Evolutionary conservation across 352 stramenopile species (phyloP), one percentile per base, ranked within the genome.

Genomic region (Phytophthora foliorum): DNA sequence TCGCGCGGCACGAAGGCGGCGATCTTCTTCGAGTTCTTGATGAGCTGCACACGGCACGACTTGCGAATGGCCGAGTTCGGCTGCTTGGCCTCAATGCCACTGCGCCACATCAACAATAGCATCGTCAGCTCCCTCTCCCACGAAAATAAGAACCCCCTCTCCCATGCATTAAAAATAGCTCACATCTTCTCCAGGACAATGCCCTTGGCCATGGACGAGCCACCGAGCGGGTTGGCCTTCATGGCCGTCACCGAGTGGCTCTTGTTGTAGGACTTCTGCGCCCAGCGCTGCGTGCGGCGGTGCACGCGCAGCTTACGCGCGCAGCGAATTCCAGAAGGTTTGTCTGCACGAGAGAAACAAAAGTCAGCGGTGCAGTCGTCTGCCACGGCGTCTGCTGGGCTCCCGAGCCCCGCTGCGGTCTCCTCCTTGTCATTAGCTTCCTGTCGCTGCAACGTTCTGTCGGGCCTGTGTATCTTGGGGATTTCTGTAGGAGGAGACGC

Each of bases 1-100:
- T 99, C 98, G 51, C 98, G 93, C 57, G 98, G 98, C 69, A 99
- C 98, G 91, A 99, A 99, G 67, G 98, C 98, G 24, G 98, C 98
- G 84, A 99, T 99, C 92, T 99, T 99, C 97, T 99, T 99, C 75
- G 97, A 98, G 86, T 99, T 99, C 97, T 99, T 99, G 89, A 99
- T 99, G 39, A 99, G 89, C 89, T 99, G 98, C 65, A 99, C 98
- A 87, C 98, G 97, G 41, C 98, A 97, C 78, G 97, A 99, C 94
- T 99, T 99, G 80, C 98, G 97, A 91, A 99, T 99, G 72, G 98
- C 98, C 45, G 97, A 99, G 95, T 99, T 99, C 60, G 98, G 98
- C 92, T 99, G 98, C 90, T 99, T 99, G 72, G 98, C 98, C 80
- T 99, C 98, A 98, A 99, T 99, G 84, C 98, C 98, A 69, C 84